Percentiles rank a stretch among this genome's conserved stretches.
phyloP scores from a whole-genome alignment of 306 rosid species.

The Ochetophila trinervis region DNA sequence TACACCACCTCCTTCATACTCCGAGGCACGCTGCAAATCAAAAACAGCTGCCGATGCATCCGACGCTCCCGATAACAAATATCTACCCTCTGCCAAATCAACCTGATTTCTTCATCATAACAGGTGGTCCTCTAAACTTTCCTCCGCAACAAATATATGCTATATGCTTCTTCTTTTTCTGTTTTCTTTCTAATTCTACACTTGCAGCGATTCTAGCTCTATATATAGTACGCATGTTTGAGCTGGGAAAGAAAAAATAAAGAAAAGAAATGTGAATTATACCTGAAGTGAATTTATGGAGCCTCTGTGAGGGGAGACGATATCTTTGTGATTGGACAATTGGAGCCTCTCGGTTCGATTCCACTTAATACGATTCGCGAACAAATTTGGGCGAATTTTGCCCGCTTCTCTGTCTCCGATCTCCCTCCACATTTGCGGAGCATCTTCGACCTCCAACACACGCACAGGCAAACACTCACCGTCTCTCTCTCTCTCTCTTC shows the following conservation, averaged over 20 bases:
- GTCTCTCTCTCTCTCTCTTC: background rate
- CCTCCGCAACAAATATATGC: no score
- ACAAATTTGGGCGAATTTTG: constrained; percentile 44
- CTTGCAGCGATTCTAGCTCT: no score
- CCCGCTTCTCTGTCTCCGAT: constrained; percentile 92
- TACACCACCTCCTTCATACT: constrained; percentile 36
- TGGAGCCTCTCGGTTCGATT: constrained; percentile 51
- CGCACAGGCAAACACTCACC: background rate
- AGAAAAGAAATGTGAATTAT: background rate
- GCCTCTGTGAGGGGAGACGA: constrained; percentile 76
- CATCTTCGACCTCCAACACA: constrained; percentile 57
- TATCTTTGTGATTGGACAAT: constrained; percentile 68
- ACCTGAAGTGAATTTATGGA: constrained; percentile 86
- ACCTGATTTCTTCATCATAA: constrained; percentile 58
- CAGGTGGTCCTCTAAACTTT: no score
- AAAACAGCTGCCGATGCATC: constrained; percentile 74
- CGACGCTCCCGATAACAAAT: constrained; percentile 71
- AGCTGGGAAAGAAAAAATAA: background rate
- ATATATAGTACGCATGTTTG: background rate
- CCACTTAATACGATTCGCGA: constrained; percentile 70
- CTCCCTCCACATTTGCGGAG: constrained; percentile 82
- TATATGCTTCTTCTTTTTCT: no score
- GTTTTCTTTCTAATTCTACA: no score
- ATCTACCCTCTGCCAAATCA: constrained; percentile 83
- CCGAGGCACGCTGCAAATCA: constrained; percentile 69